Evolutionary conservation across 768 basidiomycete species (phyloP).

Genomic region (Pleurotus salmoneostramineus): DNA sequence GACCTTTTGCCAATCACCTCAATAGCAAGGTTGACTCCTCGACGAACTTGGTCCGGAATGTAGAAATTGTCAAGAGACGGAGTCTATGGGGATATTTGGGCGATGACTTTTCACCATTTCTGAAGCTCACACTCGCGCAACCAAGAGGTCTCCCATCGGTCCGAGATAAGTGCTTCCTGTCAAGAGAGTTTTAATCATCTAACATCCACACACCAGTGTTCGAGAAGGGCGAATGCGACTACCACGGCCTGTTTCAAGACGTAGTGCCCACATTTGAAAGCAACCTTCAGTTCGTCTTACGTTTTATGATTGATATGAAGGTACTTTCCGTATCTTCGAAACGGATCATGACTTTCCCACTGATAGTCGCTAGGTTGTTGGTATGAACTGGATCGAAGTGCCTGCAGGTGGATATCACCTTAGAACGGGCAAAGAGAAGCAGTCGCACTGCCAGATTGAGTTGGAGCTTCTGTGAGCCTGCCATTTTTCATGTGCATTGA

Average conservation of each 20-base stretch:
- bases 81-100: constrained; percentile 89
- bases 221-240: constrained; percentile 72
- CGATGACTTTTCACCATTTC: constrained; percentile 73
- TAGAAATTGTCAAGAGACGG: constrained; percentile 61
- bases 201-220: constrained; percentile 43
- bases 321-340: constrained; percentile 32
- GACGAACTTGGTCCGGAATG: constrained; percentile 37
- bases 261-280: constrained; percentile 82
- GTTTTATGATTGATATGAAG: constrained; percentile 98
- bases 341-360: not conserved
- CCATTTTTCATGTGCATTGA: not conserved
- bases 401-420: constrained; percentile 78
- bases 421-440: constrained; percentile 49
- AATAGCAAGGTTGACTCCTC: constrained; percentile 52
- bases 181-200: not conserved
- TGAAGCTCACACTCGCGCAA: constrained; percentile 77
- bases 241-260: constrained; percentile 52
- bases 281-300: constrained; percentile 85
- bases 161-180: constrained; percentile 67
- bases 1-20: constrained; percentile 60
- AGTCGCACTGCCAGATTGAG: constrained; percentile 89
- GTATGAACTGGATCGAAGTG: constrained; percentile 99
- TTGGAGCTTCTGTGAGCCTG: constrained; percentile 62
- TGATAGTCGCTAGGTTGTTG: constrained; percentile 62
- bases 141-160: constrained; percentile 81